Conservation (phyloP, 495 filamentous ascomycete species). For the Xylaria acuta region DNA sequence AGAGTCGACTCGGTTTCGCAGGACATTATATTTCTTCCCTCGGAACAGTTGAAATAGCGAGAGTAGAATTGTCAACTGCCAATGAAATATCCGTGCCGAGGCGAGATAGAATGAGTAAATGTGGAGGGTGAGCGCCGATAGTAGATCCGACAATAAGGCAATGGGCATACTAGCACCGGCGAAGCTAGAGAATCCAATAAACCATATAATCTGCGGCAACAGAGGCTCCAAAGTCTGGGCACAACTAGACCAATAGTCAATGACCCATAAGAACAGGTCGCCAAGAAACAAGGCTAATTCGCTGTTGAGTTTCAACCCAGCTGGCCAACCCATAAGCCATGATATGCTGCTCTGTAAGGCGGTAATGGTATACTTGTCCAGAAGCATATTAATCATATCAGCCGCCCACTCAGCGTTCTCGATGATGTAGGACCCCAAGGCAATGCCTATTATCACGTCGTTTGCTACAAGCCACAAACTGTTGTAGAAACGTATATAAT, state of each 20-base stretch:
- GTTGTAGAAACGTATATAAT: constrained; percentile 99
- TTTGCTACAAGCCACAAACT: constrained; percentile 98
- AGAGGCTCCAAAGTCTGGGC: constrained; percentile 77
- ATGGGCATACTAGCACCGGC: constrained; percentile 97
- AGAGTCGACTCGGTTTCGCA: constrained; percentile 95
- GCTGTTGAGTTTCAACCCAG: constrained; percentile 95
- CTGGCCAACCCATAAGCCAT: constrained; percentile 98
- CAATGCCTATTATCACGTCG: constrained; percentile 98
- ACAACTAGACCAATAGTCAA: constrained; percentile 92
- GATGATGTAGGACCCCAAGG: constrained; percentile 94
- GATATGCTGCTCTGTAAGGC: constrained; percentile 87
- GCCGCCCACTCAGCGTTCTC: constrained; percentile 91
- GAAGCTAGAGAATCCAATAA: constrained; percentile 94
- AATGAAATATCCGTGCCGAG: constrained; percentile 94
- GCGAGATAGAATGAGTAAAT: constrained; percentile 98
- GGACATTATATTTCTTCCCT: constrained; percentile 96
- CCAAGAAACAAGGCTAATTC: constrained; percentile 93
- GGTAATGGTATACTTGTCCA: constrained; percentile 84
- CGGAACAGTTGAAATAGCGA: constrained; percentile 98
- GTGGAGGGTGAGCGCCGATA: constrained; percentile 90
- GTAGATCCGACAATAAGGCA: constrained; percentile 90
- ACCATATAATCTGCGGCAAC: constrained; percentile 85
- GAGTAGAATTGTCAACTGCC: constrained; percentile 95
- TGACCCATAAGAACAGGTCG: constrained; percentile 96
- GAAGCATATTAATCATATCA: constrained; percentile 75